These are phyloP conservation scores for Ricinus communis DNA, from an alignment of 345 rosid species.

Conservation along the genomic window DNA sequence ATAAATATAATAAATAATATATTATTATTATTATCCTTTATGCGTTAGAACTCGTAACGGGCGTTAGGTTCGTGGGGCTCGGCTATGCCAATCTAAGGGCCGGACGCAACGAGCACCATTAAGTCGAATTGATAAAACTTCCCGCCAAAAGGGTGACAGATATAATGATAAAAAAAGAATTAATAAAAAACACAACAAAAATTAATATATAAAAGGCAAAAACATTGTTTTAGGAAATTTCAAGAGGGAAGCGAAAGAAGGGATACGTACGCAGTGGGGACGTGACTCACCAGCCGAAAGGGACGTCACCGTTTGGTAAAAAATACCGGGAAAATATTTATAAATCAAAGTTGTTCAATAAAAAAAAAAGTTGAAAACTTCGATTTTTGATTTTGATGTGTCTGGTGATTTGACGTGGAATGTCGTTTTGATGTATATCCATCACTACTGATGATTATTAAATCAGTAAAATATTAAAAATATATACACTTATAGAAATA, in stretches of 20 bases:
- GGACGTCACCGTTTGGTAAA: conserved; percentile 28
- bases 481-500: no score
- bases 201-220: no score
- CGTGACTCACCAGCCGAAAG: conserved; percentile 29
- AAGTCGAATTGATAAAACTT: conserved; percentile 21
- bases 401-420: no score
- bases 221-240: background rate
- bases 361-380: no score
- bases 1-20: no score
- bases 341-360: no score
- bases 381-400: no score
- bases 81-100: no score
- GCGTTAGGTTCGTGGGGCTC: background rate
- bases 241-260: background rate
- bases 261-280: background rate
- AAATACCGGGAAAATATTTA: background rate
- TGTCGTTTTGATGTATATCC: no score
- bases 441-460: no score
- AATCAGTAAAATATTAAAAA: no score
- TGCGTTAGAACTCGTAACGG: background rate
- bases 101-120: conserved; percentile 26
- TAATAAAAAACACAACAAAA: background rate
- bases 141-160: conserved; percentile 37
- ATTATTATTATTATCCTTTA: background rate
- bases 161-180: background rate